Conservation (phyloP, 164 flowering plant species). For the Annona cherimola region DNA sequence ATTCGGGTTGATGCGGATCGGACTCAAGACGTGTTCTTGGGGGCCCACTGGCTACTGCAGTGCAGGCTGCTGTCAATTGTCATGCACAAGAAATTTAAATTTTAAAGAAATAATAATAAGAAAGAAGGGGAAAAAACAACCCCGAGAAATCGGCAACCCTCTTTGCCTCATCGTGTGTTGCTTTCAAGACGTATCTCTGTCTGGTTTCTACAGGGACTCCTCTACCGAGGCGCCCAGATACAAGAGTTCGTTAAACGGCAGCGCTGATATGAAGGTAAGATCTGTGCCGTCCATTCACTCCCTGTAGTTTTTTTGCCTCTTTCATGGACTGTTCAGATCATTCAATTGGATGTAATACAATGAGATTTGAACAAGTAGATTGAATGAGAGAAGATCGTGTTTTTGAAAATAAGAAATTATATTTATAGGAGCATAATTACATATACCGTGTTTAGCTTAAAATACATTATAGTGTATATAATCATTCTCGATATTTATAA, state of each 20-base stretch:
- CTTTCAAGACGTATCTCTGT: neutral
- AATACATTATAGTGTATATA: too few species aligned
- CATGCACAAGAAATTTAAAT: too few species aligned
- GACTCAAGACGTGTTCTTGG: constrained; percentile 25
- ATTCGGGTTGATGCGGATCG: constrained; percentile 28
- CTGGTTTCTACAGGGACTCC: neutral
- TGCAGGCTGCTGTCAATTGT: constrained; percentile 15
- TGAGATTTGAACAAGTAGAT: too few species aligned
- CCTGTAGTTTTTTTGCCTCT: neutral
- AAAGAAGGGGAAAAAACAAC: neutral
- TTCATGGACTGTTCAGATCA: too few species aligned
- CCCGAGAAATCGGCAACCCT: constrained; percentile 7
- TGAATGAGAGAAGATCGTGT: too few species aligned
- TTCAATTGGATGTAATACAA: too few species aligned
- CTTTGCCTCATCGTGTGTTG: neutral
- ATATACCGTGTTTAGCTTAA: too few species aligned
- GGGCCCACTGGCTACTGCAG: constrained; percentile 31
- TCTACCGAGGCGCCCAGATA: neutral
- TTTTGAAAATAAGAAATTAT: too few species aligned
- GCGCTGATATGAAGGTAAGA: neutral
- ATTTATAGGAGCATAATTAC: too few species aligned
- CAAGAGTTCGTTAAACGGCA: neutral
- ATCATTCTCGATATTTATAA: too few species aligned
- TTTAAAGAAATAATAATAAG: too few species aligned
- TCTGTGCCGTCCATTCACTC: neutral